phyloP scores from a whole-genome alignment of 1,284 basidiomycete species.

The Pseudozyma pruni region DNA sequence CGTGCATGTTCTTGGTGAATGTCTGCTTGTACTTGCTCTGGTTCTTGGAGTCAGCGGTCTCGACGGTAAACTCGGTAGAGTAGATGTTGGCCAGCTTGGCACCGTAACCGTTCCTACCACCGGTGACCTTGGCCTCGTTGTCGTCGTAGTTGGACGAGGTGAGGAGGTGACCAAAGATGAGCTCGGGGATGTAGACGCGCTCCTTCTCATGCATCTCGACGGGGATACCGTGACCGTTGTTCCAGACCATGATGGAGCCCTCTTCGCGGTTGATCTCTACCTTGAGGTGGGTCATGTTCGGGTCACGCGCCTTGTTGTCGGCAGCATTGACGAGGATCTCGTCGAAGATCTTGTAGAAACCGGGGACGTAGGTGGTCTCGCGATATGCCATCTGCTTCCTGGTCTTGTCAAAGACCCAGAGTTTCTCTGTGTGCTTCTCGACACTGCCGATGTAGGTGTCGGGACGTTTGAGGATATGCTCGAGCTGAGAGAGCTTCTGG shows the following conservation, averaged over 20 bases:
- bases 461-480: constrained; percentile 94
- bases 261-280: constrained; percentile 82
- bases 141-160: constrained; percentile 99
- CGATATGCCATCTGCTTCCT: constrained; percentile 67
- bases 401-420: constrained; percentile 65
- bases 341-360: constrained; percentile 99
- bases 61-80: constrained; percentile 94
- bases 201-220: constrained; percentile 92
- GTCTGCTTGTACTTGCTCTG: constrained; percentile 94
- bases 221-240: constrained; percentile 96
- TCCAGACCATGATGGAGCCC: constrained; percentile 88
- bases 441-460: constrained; percentile 89
- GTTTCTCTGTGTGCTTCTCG: constrained; percentile 64
- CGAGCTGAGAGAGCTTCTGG: constrained; percentile 93
- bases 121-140: constrained; percentile 97
- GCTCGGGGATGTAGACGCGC: constrained; percentile 94
- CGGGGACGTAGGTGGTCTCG: constrained; percentile 91
- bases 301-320: constrained; percentile 84
- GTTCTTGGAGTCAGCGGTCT: constrained; percentile 90
- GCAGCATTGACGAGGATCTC: constrained; percentile 99
- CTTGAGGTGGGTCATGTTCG: constrained; percentile 64
- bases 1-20: constrained; percentile 93
- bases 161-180: constrained; percentile 95
- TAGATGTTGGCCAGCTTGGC: constrained; percentile 98
- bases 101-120: constrained; percentile 98